Evolutionary conservation across 805 yeast genomes (phyloP).

Genomic region (Cyberlindnera nakhonratchasimensis): DNA sequence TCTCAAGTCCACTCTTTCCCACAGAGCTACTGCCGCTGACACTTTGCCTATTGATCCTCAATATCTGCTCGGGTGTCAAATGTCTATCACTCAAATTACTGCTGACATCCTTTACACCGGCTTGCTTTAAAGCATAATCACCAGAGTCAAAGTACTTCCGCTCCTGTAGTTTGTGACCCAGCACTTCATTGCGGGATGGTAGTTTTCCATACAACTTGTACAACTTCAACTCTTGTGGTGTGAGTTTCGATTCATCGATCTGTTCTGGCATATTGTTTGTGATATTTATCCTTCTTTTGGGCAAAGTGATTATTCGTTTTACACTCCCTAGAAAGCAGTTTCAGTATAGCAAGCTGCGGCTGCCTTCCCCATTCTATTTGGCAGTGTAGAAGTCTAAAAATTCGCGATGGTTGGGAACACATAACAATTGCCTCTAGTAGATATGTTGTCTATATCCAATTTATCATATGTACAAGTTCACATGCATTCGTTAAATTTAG

Average conservation of each 20-base stretch:
- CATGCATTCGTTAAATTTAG: neutral
- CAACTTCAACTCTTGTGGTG: conserved; percentile 70
- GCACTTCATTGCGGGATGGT: conserved; percentile 75
- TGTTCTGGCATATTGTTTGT: conserved; percentile 1
- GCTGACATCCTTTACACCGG: conserved; percentile 40
- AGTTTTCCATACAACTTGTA: conserved; percentile 81
- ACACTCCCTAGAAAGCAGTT: no score
- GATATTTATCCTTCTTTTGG: no score
- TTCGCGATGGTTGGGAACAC: conserved; percentile 2
- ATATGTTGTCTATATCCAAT: neutral
- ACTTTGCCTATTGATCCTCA: conserved; percentile 56
- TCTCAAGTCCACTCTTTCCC: conserved; percentile 48
- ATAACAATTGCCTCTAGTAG: neutral
- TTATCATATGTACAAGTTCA: neutral
- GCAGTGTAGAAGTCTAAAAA: no score
- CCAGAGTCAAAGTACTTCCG: conserved; percentile 93
- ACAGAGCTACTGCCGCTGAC: conserved; percentile 48
- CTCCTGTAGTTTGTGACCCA: conserved; percentile 74
- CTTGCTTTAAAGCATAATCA: conserved; percentile 83
- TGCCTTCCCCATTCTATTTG: no score
- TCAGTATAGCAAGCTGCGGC: no score
- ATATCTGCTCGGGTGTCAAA: conserved; percentile 43
- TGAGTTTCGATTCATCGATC: conserved; percentile 15
- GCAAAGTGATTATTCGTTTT: no score
- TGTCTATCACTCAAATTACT: conserved; percentile 23